Base-by-base conservation (phyloP, 192 early-diverging fungal genomes). In the Backusella macrospora region DNA sequence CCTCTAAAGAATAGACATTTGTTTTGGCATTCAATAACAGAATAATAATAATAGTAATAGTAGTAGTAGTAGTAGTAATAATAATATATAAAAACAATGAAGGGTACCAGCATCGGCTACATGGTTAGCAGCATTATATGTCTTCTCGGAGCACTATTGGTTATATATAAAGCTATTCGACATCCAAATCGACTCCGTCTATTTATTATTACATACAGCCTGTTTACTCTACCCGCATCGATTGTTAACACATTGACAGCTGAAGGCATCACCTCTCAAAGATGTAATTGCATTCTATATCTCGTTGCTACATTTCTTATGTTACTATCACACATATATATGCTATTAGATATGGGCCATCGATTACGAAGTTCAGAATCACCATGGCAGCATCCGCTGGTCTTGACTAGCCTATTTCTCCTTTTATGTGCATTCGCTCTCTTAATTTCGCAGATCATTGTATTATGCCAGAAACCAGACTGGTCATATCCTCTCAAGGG, bases 111-210 rank as follows among this genome's bases (percentile, higher is more conserved):
- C 23, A 59, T 59, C 13, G 52, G 52, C 4, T 59, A 59, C 23
- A 23, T 59, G 21, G 26, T 59, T 26, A 59, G 52, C 13, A 59
- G 52, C 26, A 23, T 23, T 23, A 0, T 59, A 5, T 59, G 52
- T 59, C 21, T 59, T 12, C 4, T 59, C 23, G 52, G 52, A 4
- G 26, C 52, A 59, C 21, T 46, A 46, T 34, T 71, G 26, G 55
- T 71, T 38, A 16, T 26, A 43, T 71, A 71, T 39, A 47, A 59
- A 38, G 34, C 16, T 15, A 23, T 71, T 21, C 38, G 18, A 23
- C 69, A 55, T 4, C 69, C 69, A 8, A 71, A 71, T 8, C 48
- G 42, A 71, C 18, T 71, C n/a, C 38, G 69, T 21, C 15, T 23
- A 3, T 71, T 49, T 59, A 71, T 71, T 71, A n/a, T 71, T 9